Evolutionary conservation across 2,329 filamentous ascomycete genomes (phyloP), one percentile per base, ranked within the genome.

Genomic region (Dothiorella sarmentorum): DNA sequence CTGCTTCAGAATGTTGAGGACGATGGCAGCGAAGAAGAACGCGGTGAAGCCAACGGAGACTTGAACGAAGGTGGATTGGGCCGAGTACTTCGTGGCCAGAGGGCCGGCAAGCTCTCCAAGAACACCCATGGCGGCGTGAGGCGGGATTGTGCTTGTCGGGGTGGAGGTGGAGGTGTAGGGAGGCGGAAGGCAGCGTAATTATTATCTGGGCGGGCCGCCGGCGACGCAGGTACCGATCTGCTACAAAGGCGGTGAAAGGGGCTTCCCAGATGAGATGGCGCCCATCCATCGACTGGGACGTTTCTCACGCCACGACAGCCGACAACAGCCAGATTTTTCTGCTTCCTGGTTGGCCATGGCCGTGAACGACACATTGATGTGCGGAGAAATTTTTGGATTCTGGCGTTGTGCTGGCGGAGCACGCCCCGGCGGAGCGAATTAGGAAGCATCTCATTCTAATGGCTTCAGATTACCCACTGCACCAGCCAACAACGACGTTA

Each of bases 1-100:
- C 76, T 97, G 93, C 63, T 81, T 81, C 65, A 90, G 69, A 64
- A 97, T 86, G 74, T 97, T 97, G 77, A 92, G 69, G 61, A 89
- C 70, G 59, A 97, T 82, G 17, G 85, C 74, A 42, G 83, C 66
- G 27, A 76, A 72, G 63, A 84, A 65, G 68, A 84, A 76, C 63
- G 77, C 74, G 65, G 75, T 66, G 61, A 80, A 65, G 52, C 69
- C 78, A 45, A 78, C 67, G 33, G 71, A 69, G 56, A 74, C 67
- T 56, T 84, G 68, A 45, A 78, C 73, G 69, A 76, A 79, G 45
- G 73, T 70, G 13, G 73, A 73, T 49, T 68, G 63, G 45, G 65
- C 63, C 42, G 71, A 55, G 73, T 78, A 66, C 71, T 76, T 65
- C 67, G 73, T 59, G 76, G 73, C 75, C 75, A 80, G 65, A 72